These are phyloP conservation scores for Aspergillus thermomutatus DNA, from an alignment of 2,329 filamentous ascomycete species.

Conservation along the genomic window DNA sequence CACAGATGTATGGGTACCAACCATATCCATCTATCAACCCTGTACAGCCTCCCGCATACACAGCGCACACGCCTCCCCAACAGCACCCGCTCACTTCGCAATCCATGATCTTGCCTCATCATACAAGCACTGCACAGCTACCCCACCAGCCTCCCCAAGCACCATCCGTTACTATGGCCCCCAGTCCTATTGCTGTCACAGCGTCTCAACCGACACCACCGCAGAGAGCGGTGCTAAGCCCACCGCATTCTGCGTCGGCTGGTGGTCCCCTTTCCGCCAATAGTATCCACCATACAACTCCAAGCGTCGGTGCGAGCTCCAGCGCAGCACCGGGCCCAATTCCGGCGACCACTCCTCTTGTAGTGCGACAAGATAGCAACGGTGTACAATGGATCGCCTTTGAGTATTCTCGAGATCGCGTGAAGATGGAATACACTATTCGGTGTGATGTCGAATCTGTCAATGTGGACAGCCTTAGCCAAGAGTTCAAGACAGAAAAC, in stretches of 20 bases:
- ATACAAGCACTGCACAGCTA: constrained; percentile 37
- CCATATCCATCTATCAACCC: constrained; percentile 52
- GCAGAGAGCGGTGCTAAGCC: constrained; percentile 35
- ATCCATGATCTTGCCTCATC: constrained; percentile 52
- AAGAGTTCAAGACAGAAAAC: constrained; percentile 96
- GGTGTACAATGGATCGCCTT: constrained; percentile 99
- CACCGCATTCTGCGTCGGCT: constrained; percentile 46
- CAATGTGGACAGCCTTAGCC: constrained; percentile 76
- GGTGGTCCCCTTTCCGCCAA: constrained; percentile 49
- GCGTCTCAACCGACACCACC: constrained; percentile 35
- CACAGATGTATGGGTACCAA: constrained; percentile 76
- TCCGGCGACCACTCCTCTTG: constrained; percentile 89
- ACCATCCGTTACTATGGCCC: constrained; percentile 61
- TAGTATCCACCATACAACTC: constrained; percentile 32
- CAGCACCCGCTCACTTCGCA: constrained; percentile 56
- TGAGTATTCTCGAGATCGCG: constrained; percentile 92
- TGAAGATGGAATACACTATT: constrained; percentile 99
- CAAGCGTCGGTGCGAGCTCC: constrained; percentile 64
- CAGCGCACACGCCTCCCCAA: constrained; percentile 51
- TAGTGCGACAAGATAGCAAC: constrained; percentile 91
- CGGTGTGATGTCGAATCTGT: constrained; percentile 97
- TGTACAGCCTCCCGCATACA: constrained; percentile 56
- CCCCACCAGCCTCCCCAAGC: constrained; percentile 36
- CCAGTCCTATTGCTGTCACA: constrained; percentile 53
- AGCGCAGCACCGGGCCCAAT: constrained; percentile 95